A percentile compares a stretch with the other conserved stretches of the same genome.
phyloP scores from a whole-genome alignment of 2,329 filamentous ascomycete genomes.

The Trichoderma aggressivum region DNA sequence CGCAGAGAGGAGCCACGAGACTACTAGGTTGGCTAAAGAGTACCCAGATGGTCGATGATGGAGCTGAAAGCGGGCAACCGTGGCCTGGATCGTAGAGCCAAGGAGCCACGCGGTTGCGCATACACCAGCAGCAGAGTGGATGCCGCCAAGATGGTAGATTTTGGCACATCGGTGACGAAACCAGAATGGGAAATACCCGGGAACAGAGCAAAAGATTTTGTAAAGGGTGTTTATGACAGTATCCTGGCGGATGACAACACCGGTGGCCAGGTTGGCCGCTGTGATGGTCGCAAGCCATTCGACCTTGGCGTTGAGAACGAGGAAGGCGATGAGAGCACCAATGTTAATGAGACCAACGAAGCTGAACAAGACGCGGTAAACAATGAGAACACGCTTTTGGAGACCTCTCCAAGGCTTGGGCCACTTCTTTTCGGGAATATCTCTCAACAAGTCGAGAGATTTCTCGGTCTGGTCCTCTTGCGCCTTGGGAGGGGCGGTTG shows the following conservation, averaged over 20 bases:
- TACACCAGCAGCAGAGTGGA: slow-evolving; percentile 49
- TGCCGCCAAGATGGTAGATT: slow-evolving; percentile 51
- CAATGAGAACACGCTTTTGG: slow-evolving; percentile 46
- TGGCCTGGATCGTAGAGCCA: slow-evolving; percentile 39
- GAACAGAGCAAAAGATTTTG: slow-evolving; percentile 43
- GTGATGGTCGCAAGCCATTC: slow-evolving; percentile 42
- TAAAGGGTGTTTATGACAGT: slow-evolving; percentile 51
- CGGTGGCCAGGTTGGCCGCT: slow-evolving; percentile 47
- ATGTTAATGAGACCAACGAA: slow-evolving; percentile 50
- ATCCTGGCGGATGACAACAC: slow-evolving; percentile 54
- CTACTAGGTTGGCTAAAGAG: slow-evolving; percentile 42
- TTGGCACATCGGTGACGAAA: slow-evolving; percentile 48
- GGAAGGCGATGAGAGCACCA: slow-evolving; percentile 43
- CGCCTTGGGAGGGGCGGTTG: slow-evolving; percentile 25
- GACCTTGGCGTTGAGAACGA: slow-evolving; percentile 33
- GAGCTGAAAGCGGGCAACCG: slow-evolving; percentile 32
- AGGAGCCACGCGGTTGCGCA: slow-evolving; percentile 50
- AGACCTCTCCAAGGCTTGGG: slow-evolving; percentile 39
- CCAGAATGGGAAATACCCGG: slow-evolving; percentile 45
- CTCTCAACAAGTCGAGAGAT: slow-evolving; percentile 27
- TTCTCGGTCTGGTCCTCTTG: slow-evolving; percentile 28
- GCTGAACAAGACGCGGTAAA: slow-evolving; percentile 56
- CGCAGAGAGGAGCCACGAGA: slow-evolving; percentile 56
- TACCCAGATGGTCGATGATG: slow-evolving; percentile 23
- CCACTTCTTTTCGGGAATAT: slow-evolving; percentile 41